Evolutionary conservation across 169 alveolate species (phyloP).

Genomic region (Plasmodium vinckei): DNA sequence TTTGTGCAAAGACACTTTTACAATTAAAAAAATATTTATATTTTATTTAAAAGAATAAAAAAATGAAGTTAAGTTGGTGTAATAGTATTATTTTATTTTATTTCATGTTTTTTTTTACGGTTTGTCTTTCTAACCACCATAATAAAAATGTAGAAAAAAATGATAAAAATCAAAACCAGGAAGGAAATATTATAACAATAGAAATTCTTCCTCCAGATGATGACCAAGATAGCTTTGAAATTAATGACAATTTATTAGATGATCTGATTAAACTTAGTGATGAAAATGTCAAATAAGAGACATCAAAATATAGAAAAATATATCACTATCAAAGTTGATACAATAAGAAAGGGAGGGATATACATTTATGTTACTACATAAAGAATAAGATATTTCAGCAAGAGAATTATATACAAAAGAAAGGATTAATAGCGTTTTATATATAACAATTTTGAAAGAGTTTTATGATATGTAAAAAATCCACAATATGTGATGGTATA

Average conservation of each 20-base stretch:
- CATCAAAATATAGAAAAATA: neutral
- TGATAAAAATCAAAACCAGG: neutral
- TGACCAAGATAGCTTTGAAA: slow-evolving; percentile 13
- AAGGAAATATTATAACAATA: slow-evolving; percentile 27
- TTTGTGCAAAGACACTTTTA: neutral
- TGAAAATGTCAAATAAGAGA: neutral
- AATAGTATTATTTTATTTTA: neutral
- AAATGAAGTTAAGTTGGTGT: slow-evolving; percentile 43
- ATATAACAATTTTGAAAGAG: no score
- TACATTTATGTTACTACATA: no score
- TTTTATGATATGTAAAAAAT: no score
- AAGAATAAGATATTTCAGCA: no score
- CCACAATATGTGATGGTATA: no score
- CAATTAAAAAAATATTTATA: slow-evolving; percentile 9
- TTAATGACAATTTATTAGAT: slow-evolving; percentile 30
- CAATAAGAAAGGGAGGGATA: neutral
- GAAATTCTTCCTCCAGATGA: slow-evolving; percentile 67
- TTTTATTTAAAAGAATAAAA: slow-evolving; percentile 20
- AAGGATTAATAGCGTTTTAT: no score
- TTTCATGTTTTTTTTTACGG: neutral
- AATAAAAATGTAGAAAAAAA: slow-evolving; percentile 24
- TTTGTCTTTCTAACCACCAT: neutral
- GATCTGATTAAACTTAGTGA: slow-evolving; percentile 11
- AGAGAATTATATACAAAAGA: no score
- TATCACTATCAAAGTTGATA: neutral